phyloP scores from a whole-genome alignment of 805 yeast species.

The Metschnikowia hibisci region DNA sequence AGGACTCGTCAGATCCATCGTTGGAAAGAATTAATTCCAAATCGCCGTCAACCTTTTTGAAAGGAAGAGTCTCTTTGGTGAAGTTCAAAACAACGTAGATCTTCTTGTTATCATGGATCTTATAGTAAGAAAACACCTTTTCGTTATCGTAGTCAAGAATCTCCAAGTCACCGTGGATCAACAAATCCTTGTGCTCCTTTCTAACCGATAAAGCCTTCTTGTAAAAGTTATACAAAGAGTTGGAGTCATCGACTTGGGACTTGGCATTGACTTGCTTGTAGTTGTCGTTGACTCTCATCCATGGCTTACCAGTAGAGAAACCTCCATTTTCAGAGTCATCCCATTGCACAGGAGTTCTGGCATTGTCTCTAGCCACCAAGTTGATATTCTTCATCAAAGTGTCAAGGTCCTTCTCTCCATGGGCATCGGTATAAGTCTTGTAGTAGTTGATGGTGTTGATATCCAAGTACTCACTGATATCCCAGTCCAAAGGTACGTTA shows the following conservation, averaged over 20 bases:
- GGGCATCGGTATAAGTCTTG: slow-evolving; percentile 25
- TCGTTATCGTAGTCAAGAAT: slow-evolving; percentile 42
- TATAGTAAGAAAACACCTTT: slow-evolving; percentile 40
- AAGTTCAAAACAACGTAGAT: slow-evolving; percentile 25
- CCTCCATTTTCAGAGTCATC: slow-evolving; percentile 42
- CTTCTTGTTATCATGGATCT: slow-evolving; percentile 28
- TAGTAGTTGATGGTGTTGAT: slow-evolving; percentile 44
- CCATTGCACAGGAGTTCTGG: slow-evolving; percentile 60
- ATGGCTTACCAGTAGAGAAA: slow-evolving; percentile 46
- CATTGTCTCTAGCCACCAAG: slow-evolving; percentile 47
- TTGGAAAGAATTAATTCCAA: slow-evolving; percentile 31
- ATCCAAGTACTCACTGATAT: slow-evolving; percentile 48
- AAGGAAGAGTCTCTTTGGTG: slow-evolving; percentile 18
- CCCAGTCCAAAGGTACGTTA: slow-evolving; percentile 46
- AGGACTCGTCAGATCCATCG: slow-evolving; percentile 19
- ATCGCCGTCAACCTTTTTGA: slow-evolving; percentile 27
- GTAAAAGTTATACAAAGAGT: slow-evolving; percentile 47
- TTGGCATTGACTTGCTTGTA: slow-evolving; percentile 48
- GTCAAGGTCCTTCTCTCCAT: slow-evolving; percentile 23
- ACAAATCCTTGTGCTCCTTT: slow-evolving; percentile 40
- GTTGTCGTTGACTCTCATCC: slow-evolving; percentile 52
- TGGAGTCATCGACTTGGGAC: slow-evolving; percentile 41
- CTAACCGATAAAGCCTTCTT: slow-evolving; percentile 40
- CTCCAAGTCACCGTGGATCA: slow-evolving; percentile 45
- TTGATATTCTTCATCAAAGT: slow-evolving; percentile 30